These are phyloP conservation scores for Umbelopsis isabellina DNA, from an alignment of 192 early-diverging fungal genomes.

Conservation along the genomic window DNA sequence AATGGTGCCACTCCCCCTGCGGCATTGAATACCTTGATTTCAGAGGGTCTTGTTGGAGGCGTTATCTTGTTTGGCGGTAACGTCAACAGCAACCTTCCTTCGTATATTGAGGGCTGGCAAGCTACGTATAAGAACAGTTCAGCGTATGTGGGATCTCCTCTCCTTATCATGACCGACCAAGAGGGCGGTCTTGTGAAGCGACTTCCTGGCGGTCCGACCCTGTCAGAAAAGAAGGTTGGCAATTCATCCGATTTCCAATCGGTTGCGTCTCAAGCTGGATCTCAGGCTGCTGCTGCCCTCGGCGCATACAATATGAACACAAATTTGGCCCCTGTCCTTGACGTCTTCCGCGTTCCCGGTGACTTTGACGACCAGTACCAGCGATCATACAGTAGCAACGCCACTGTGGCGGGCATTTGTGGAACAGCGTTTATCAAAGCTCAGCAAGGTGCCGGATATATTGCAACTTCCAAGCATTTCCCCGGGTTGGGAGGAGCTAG, in stretches of 20 bases:
- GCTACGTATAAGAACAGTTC: not conserved
- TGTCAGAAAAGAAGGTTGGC: not conserved
- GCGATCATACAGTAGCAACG: not conserved
- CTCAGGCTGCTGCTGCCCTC: not conserved
- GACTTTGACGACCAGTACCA: not conserved
- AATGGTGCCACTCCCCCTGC: not conserved
- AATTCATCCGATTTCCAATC: not conserved
- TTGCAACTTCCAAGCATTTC: no score
- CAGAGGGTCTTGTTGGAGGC: not conserved
- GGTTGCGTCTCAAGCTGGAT: not conserved
- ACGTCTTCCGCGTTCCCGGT: not conserved
- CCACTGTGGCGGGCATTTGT: not conserved
- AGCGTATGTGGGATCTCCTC: not conserved
- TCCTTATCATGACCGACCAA: slow-evolving; percentile 3
- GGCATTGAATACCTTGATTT: not conserved
- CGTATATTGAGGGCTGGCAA: not conserved
- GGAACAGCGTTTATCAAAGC: not conserved
- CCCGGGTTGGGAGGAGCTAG: no score
- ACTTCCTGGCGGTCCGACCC: not conserved
- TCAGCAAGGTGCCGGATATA: no score
- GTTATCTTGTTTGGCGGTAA: not conserved
- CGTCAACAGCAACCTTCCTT: not conserved
- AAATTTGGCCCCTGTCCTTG: not conserved
- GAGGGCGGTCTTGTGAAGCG: not conserved
- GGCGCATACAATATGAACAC: not conserved